phyloP scores from a whole-genome alignment of 306 rosid species.

The Prinsepia uniflora region DNA sequence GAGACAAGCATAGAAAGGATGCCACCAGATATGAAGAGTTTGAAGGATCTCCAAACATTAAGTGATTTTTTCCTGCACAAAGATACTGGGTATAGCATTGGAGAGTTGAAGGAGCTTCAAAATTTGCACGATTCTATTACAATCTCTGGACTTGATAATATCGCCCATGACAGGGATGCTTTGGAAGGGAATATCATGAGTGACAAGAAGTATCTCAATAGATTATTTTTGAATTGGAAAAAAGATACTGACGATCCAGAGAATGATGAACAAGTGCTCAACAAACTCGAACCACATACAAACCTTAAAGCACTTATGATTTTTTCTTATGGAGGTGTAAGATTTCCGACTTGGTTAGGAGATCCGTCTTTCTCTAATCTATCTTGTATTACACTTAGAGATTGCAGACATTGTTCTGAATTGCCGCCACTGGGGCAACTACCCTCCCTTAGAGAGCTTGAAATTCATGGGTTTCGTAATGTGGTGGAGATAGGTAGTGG shows the following conservation, averaged over 20 bases:
- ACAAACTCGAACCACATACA: constrained; percentile 10
- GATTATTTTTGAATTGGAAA: constrained; percentile 23
- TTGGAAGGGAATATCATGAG: constrained; percentile 4
- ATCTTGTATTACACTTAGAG: neutral
- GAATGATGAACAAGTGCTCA: constrained; percentile 16
- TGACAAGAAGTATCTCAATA: constrained; percentile 6
- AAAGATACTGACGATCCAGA: constrained; percentile 9
- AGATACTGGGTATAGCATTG: neutral
- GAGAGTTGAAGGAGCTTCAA: constrained; percentile 6
- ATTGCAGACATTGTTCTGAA: neutral
- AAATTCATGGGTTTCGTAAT: neutral
- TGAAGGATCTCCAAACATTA: constrained; percentile 5
- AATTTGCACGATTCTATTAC: constrained; percentile 7
- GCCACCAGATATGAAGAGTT: constrained; percentile 8
- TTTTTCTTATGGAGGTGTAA: constrained; percentile 15
- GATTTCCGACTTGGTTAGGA: constrained; percentile 26
- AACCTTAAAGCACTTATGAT: constrained; percentile 6
- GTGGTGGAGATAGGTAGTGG: neutral
- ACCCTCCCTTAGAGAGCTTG: constrained; percentile 11
- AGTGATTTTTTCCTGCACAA: neutral
- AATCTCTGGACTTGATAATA: constrained; percentile 21
- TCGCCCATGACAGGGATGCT: constrained; percentile 2
- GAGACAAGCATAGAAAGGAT: constrained; percentile 5
- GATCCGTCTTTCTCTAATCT: constrained; percentile 3
- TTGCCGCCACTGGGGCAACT: constrained; percentile 21